These are phyloP conservation scores for Pyrrhoderma noxium DNA, from an alignment of 1,284 basidiomycete genomes.

Conservation along the genomic window DNA sequence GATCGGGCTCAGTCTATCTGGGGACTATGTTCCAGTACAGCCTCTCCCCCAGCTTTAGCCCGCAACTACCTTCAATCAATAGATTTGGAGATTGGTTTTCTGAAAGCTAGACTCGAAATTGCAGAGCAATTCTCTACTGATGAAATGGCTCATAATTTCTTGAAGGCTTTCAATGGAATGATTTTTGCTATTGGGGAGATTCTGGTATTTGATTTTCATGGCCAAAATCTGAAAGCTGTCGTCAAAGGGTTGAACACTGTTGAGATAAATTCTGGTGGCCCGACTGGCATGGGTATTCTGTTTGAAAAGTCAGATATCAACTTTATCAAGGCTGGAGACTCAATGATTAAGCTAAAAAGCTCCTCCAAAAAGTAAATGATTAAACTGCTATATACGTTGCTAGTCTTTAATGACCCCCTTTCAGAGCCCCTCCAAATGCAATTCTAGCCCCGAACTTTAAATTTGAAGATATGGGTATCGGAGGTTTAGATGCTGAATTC, in stretches of 20 bases:
- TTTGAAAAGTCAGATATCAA: conserved; percentile 90
- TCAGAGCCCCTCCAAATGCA: conserved; percentile 84
- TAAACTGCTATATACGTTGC: neutral
- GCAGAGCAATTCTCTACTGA: conserved; percentile 75
- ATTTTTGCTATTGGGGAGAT: conserved; percentile 72
- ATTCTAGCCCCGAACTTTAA: conserved; percentile 99
- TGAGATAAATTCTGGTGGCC: conserved; percentile 43
- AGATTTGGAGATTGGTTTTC: conserved; percentile 76
- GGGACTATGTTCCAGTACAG: conserved; percentile 72
- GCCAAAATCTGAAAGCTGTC: conserved; percentile 72
- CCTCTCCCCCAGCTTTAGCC: conserved; percentile 49
- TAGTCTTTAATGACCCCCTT: neutral
- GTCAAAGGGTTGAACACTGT: conserved; percentile 64
- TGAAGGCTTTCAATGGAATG: conserved; percentile 55
- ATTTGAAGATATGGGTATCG: conserved; percentile 99
- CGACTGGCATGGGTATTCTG: conserved; percentile 61
- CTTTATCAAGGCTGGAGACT: conserved; percentile 78
- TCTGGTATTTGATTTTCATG: conserved; percentile 87
- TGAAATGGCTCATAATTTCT: conserved; percentile 73
- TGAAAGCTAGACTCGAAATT: conserved; percentile 56
- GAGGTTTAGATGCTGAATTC: conserved; percentile 95
- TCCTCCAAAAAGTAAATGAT: conserved; percentile 75
- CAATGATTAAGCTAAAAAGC: conserved; percentile 85
- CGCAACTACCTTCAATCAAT: conserved; percentile 69
- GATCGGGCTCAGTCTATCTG: conserved; percentile 74